These are phyloP conservation scores for Catharanthus roseus DNA, from an alignment of 257 asterid species.

Conservation along the genomic window DNA sequence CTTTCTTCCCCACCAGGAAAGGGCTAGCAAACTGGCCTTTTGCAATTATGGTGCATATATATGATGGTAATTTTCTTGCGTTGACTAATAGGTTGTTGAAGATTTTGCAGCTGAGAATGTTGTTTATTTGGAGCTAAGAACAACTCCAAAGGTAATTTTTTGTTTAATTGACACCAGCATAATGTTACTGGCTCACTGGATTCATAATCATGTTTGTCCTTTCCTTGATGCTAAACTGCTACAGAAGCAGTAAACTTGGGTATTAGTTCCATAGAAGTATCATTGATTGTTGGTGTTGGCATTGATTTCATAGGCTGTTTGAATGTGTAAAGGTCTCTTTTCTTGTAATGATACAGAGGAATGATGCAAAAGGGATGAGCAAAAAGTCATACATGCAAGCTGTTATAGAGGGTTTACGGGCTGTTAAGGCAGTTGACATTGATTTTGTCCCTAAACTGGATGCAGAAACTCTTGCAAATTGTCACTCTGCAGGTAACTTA, in stretches of 20 bases:
- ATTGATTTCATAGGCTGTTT: background rate
- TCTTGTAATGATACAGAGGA: conserved; percentile 41
- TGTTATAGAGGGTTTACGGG: conserved; percentile 68
- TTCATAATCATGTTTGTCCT: background rate
- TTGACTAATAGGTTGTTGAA: conserved; percentile 60
- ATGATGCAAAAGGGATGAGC: conserved; percentile 83
- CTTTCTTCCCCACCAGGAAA: conserved; percentile 6
- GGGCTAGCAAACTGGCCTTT: background rate
- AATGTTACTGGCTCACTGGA: background rate
- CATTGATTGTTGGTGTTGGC: background rate
- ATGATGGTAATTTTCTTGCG: conserved; percentile 1
- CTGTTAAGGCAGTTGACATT: conserved; percentile 51
- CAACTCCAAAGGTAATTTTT: conserved; percentile 76
- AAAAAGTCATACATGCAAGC: conserved; percentile 83
- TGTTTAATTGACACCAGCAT: background rate
- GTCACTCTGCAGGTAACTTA: conserved; percentile 17
- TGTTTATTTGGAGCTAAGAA: conserved; percentile 81
- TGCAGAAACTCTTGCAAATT: conserved; percentile 26
- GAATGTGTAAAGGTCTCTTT: background rate
- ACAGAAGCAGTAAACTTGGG: background rate
- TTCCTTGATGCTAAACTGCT: background rate
- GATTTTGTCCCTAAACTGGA: conserved; percentile 34
- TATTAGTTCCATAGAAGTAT: background rate
- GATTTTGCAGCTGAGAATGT: conserved; percentile 95
- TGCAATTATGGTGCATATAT: conserved; percentile 5